Evolutionary conservation across 2,329 filamentous ascomycete genomes (phyloP).

Genomic region (Thelonectria blattea): DNA sequence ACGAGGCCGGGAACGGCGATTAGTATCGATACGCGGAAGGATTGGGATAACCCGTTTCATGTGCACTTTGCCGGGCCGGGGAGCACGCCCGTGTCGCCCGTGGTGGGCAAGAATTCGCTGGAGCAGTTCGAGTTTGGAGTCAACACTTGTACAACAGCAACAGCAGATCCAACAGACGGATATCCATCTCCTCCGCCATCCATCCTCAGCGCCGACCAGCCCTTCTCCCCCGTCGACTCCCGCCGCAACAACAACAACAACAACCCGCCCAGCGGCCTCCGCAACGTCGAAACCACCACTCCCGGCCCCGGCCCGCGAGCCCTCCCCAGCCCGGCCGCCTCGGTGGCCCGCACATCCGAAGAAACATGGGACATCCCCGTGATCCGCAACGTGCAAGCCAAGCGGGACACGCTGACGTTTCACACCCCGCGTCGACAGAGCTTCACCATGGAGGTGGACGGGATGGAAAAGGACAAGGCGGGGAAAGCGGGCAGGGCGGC

Average conservation of each 20-base stretch:
- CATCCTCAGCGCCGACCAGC: slow-evolving; percentile 40
- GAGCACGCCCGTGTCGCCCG: slow-evolving; percentile 35
- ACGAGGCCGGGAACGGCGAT: slow-evolving; percentile 44
- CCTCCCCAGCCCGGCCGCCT: slow-evolving; percentile 52
- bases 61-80: slow-evolving; percentile 48
- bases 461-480: slow-evolving; percentile 18
- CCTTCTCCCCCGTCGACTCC: slow-evolving; percentile 30
- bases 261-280: slow-evolving; percentile 35
- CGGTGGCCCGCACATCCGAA: slow-evolving; percentile 48
- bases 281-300: slow-evolving; percentile 32
- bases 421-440: slow-evolving; percentile 54
- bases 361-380: slow-evolving; percentile 49
- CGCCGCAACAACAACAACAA: too few relatives aligned
- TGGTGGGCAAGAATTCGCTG: slow-evolving; percentile 46
- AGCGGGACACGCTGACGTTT: slow-evolving; percentile 57
- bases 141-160: slow-evolving; percentile 11
- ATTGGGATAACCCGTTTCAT: slow-evolving; percentile 57
- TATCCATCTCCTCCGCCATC: slow-evolving; percentile 49
- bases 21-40: slow-evolving; percentile 48
- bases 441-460: slow-evolving; percentile 56
- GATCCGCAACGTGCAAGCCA: slow-evolving; percentile 55
- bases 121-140: slow-evolving; percentile 49
- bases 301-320: slow-evolving; percentile 35
- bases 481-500: slow-evolving; percentile 23
- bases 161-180: slow-evolving; percentile 26